phyloP scores from a whole-genome alignment of 345 rosid species.

The Gossypium mustelinum region DNA sequence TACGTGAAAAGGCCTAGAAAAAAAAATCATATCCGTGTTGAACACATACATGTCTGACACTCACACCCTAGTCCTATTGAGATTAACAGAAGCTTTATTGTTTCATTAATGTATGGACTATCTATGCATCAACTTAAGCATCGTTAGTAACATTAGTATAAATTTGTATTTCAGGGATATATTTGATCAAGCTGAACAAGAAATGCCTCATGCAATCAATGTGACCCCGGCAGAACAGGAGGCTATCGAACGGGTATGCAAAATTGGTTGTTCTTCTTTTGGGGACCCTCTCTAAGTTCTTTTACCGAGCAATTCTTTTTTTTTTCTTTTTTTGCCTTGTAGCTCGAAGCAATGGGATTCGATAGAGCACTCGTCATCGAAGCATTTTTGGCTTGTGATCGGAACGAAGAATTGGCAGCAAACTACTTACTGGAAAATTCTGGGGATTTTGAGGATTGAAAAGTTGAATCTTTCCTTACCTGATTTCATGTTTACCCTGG shows the following conservation, averaged over 20 bases:
- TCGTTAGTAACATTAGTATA: background rate
- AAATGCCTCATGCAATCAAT: constrained; percentile 3
- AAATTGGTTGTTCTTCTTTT: background rate
- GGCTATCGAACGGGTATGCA: background rate
- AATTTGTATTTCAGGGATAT: constrained; percentile 1
- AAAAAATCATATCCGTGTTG: too few relatives aligned
- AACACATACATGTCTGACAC: too few relatives aligned
- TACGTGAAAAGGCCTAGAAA: too few relatives aligned
- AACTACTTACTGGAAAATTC: background rate
- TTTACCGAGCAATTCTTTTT: background rate
- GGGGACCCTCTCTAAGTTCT: background rate
- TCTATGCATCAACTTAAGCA: background rate
- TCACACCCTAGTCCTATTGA: too few relatives aligned
- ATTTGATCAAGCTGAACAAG: constrained; percentile 2
- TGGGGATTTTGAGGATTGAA: constrained; percentile 1
- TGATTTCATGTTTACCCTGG: background rate
- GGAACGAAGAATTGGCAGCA: background rate
- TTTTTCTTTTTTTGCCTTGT: background rate
- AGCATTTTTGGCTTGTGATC: background rate
- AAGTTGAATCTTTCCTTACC: background rate
- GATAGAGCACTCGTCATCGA: background rate
- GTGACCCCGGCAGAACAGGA: background rate
- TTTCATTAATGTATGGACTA: too few relatives aligned
- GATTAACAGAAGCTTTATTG: too few relatives aligned
- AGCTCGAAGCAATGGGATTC: constrained; percentile 1